Base-by-base conservation (phyloP, 495 filamentous ascomycete genomes). In the Aspergillus heteromorphus region DNA sequence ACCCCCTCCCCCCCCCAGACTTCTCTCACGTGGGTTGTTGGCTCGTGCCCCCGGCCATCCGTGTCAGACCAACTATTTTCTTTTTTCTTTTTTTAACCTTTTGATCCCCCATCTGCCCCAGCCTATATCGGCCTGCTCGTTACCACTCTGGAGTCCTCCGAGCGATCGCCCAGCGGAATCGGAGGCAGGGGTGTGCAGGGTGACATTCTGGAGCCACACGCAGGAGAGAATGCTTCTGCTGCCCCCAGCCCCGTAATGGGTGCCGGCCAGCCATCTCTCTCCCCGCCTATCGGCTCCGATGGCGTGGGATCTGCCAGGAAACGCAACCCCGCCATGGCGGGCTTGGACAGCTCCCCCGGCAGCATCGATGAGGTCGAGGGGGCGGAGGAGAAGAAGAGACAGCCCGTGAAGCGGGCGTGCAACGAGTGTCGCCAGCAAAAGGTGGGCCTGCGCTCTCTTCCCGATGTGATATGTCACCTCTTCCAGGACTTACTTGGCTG, bases 361-460 rank as follows among this genome's bases (percentile, higher is more conserved):
- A 89, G 86, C 68, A 71, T 77, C 25, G 86, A 88, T 49, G 84
- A 84, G 56, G 80, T 81, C 49, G 83, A 83, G 40, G 84, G 85
- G 48, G 74, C 61, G 30, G 77, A 79, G 55, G 81, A 87, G 61
- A 81, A 80, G 71, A 82, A 82, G 65, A 76, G 84, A 55, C 83
- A 85, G 52, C 87, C 87, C 11, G 86, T 91, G 42, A 95, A 95
- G 71, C 82, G 90, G 54, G 91, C 91, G 14, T 96, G 91, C 68
- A 96, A 97, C 72, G 89, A 97, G 67, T 97, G 92, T 69, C 83
- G 91, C 36, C 92, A 97, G 70, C 91, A 96, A 71, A 96, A 97
- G 80, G 89, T 92, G 62, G 57, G 76, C 50, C 6, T 13, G 13
- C n/a, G 23, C 50, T 45, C 13, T 55, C 9, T 25, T n/a, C 9